Evolutionary conservation across 345 rosid species (phyloP).

Genomic region (Gossypium turneri): DNA sequence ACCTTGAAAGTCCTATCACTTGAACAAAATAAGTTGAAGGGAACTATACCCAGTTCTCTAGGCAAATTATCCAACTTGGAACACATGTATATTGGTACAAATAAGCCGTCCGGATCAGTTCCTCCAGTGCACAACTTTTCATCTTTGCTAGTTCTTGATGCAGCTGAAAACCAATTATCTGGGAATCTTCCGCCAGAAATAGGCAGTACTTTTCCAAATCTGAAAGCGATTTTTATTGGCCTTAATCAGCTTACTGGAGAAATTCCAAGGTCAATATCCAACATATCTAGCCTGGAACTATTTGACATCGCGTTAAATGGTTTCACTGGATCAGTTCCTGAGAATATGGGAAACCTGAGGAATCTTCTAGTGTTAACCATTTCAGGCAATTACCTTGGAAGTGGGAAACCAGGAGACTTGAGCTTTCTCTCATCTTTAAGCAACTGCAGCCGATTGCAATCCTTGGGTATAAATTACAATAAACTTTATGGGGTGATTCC

Average conservation of each 20-base stretch:
- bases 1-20: background rate
- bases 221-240: background rate
- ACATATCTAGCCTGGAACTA: background rate
- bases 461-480: background rate
- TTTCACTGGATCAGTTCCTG: slow-evolving; percentile 12
- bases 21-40: background rate
- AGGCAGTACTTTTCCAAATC: slow-evolving; percentile 14
- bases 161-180: slow-evolving; percentile 8
- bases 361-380: background rate
- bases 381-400: slow-evolving; percentile 11
- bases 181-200: slow-evolving; percentile 15
- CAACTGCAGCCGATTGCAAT: background rate
- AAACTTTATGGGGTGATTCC: slow-evolving; percentile 1
- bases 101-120: slow-evolving; percentile 15
- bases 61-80: background rate
- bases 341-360: slow-evolving; percentile 6
- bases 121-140: slow-evolving; percentile 19
- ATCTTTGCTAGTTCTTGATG: background rate
- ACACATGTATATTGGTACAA: background rate
- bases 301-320: background rate
- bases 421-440: slow-evolving; percentile 9
- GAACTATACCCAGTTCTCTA: slow-evolving; percentile 16
- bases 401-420: background rate
- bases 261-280: slow-evolving; percentile 27
- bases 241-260: slow-evolving; percentile 20